Evolutionary conservation across 2,329 filamentous ascomycete genomes (phyloP).

Genomic region (Pseudogymnoascus sp.): DNA sequence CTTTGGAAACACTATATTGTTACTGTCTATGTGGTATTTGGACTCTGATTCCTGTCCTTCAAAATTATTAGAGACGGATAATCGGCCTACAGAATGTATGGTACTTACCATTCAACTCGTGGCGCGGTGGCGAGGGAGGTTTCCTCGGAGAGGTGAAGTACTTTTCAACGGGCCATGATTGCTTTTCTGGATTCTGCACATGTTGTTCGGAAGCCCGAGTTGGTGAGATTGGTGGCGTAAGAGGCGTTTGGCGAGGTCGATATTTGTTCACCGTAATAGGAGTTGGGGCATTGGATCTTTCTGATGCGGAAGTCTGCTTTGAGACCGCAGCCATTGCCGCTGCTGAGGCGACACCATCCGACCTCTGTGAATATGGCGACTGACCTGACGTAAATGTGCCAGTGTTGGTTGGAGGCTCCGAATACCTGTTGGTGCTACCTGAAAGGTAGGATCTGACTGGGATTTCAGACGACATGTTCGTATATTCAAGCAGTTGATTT

Average conservation of each 20-base stretch:
- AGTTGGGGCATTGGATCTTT: conserved; percentile 3
- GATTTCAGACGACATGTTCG: conserved; percentile 7
- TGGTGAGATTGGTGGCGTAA: conserved; percentile 6
- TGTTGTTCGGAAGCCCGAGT: neutral
- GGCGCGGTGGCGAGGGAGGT: neutral
- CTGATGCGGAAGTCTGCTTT: neutral
- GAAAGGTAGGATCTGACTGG: conserved; percentile 7
- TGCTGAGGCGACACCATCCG: neutral
- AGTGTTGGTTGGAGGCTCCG: neutral
- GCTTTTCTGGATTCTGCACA: neutral
- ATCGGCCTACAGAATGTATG: neutral
- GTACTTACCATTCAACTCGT: neutral
- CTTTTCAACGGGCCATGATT: neutral
- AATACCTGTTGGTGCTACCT: neutral
- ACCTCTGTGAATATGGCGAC: neutral
- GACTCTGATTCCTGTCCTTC: neutral
- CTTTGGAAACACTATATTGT: conserved; percentile 1
- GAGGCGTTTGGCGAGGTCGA: neutral
- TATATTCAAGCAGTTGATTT: conserved; percentile 1
- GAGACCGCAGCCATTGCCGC: neutral
- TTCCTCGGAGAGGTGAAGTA: conserved; percentile 1
- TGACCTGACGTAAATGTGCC: neutral
- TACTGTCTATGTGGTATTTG: neutral
- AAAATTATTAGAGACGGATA: neutral
- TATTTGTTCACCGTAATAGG: neutral